Percentiles rank a stretch among this genome's conserved stretches.
Conservation (phyloP, 257 asterid genomes). For the Prunella vulgaris region DNA sequence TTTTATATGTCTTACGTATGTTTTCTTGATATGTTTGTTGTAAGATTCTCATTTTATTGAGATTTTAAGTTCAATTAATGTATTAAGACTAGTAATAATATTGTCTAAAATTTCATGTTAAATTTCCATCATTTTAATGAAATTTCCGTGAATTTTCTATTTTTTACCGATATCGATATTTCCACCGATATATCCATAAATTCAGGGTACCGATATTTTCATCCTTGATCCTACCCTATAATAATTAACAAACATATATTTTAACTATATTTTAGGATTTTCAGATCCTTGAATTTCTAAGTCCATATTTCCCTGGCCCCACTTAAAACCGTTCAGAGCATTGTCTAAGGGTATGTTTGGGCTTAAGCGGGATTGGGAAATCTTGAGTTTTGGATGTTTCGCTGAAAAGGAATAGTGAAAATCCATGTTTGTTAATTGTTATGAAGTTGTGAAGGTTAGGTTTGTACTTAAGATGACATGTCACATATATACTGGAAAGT, state of each 20-base stretch:
- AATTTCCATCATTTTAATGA: no score
- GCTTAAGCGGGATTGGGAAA: not conserved
- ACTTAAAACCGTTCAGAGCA: not conserved
- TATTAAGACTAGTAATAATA: no score
- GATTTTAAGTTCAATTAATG: no score
- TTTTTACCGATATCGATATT: no score
- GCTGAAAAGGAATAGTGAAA: not conserved
- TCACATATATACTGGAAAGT: not conserved
- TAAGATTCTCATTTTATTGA: no score
- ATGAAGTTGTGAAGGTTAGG: not conserved
- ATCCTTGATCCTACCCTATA: no score
- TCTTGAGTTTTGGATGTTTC: not conserved
- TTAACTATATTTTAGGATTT: not conserved
- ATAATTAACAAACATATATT: not conserved
- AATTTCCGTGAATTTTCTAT: no score
- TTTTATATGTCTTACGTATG: no score
- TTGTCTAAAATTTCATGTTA: no score
- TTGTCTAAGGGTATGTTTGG: not conserved
- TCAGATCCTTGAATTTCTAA: not conserved
- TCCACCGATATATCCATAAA: no score
- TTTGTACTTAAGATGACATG: not conserved
- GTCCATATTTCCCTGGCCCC: not conserved
- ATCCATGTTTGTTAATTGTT: not conserved
- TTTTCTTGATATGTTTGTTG: no score
- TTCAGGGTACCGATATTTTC: no score